Evolutionary conservation across 768 basidiomycete species (phyloP).

Genomic region (Suillus ampliporus): DNA sequence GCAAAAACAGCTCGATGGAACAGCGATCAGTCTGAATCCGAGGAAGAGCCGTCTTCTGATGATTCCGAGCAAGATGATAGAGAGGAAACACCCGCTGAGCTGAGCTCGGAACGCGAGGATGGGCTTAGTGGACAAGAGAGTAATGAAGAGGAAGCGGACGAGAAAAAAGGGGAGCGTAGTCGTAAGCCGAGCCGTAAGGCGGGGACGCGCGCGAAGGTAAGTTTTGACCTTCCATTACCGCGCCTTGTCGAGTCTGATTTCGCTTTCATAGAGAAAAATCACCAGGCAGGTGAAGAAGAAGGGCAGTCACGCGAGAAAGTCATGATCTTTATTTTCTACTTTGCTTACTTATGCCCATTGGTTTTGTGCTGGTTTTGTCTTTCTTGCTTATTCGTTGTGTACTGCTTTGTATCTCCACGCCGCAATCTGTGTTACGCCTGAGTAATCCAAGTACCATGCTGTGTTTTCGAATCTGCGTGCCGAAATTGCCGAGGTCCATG

Average conservation of each 20-base stretch:
- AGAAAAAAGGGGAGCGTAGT: conserved; percentile 34
- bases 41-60: conserved; percentile 32
- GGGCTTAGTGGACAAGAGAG: conserved; percentile 36
- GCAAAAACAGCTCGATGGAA: conserved; percentile 36
- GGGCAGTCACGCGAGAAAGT: conserved; percentile 28
- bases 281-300: conserved; percentile 31
- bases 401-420: conserved; percentile 3
- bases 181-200: conserved; percentile 47
- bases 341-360: conserved; percentile 6
- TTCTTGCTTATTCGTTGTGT: conserved; percentile 9
- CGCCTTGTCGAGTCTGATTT: not conserved
- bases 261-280: conserved; percentile 36
- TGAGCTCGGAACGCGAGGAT: conserved; percentile 47
- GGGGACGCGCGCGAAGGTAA: conserved; percentile 46
- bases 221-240: conserved; percentile 14
- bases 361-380: conserved; percentile 6
- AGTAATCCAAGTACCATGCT: not conserved
- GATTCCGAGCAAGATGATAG: conserved; percentile 47
- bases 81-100: conserved; percentile 33
- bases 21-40: conserved; percentile 39
- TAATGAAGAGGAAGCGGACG: conserved; percentile 36
- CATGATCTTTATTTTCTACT: conserved; percentile 19
- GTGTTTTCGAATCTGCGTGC: not conserved
- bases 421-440: not conserved
- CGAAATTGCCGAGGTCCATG: conserved; percentile 6